Evolutionary conservation across 129 eudicot species (phyloP).

Genomic region (Silybum marianum): DNA sequence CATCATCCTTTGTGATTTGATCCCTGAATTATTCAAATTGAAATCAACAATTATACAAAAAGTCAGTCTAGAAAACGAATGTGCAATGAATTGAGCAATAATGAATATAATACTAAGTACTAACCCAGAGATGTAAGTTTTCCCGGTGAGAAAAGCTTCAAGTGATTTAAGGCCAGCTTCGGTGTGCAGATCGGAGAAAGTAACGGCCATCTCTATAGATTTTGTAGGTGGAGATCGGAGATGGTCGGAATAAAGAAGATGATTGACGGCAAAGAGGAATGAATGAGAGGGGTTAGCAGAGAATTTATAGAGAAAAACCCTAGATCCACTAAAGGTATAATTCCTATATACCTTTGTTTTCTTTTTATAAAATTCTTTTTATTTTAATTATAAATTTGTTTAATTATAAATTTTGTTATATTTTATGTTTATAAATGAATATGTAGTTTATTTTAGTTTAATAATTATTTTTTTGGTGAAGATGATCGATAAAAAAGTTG

Average conservation of each 20-base stretch:
- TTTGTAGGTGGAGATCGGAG: conserved; percentile 13
- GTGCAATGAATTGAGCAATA: not conserved
- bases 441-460: too few species aligned
- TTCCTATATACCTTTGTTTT: conserved; percentile 6
- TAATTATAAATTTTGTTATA: too few species aligned
- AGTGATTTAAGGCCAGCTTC: conserved; percentile 82
- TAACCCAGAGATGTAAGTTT: conserved; percentile 77
- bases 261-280: conserved; percentile 22
- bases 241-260: not conserved
- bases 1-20: conserved; percentile 71
- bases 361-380: too few species aligned
- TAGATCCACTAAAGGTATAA: conserved; percentile 26
- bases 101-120: not conserved
- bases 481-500: too few species aligned
- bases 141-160: conserved; percentile 66
- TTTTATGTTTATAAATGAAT: too few species aligned
- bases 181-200: conserved; percentile 86
- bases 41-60: not conserved
- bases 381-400: too few species aligned
- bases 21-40: conserved; percentile 44
- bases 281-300: not conserved
- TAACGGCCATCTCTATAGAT: conserved; percentile 55
- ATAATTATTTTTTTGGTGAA: too few species aligned
- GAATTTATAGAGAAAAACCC: conserved; percentile 31
- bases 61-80: not conserved